These are phyloP conservation scores for Colletotrichum filicis DNA, from an alignment of 2,329 filamentous ascomycete genomes.

Conservation along the genomic window DNA sequence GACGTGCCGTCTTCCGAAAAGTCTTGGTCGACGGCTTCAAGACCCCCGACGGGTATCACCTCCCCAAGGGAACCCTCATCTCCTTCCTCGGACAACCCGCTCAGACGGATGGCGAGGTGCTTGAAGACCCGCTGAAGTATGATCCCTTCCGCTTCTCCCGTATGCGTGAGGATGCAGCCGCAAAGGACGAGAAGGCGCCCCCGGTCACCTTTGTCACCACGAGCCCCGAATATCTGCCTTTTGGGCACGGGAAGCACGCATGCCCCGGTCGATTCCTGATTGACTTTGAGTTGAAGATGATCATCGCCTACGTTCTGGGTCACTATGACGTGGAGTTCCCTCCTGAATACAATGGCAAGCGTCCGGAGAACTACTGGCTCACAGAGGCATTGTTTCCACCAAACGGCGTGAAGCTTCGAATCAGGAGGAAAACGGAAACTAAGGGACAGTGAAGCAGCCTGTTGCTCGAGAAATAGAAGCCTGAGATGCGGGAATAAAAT, in stretches of 20 bases:
- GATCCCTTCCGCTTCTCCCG: slow-evolving; percentile 55
- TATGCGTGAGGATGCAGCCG: slow-evolving; percentile 42
- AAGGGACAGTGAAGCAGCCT: neutral
- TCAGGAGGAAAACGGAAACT: slow-evolving; percentile 10
- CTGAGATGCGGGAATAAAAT: neutral
- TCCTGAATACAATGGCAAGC: slow-evolving; percentile 27
- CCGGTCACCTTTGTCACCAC: slow-evolving; percentile 45
- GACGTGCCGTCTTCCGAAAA: slow-evolving; percentile 43
- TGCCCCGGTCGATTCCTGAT: slow-evolving; percentile 45
- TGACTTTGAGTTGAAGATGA: slow-evolving; percentile 47
- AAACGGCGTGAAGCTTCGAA: slow-evolving; percentile 12
- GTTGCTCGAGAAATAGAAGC: too few relatives aligned
- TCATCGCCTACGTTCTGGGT: slow-evolving; percentile 33
- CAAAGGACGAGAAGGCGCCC: slow-evolving; percentile 35
- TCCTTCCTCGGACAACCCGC: slow-evolving; percentile 46
- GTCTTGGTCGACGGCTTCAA: slow-evolving; percentile 42
- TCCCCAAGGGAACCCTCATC: slow-evolving; percentile 46
- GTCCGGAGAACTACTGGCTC: slow-evolving; percentile 31
- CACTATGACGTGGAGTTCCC: slow-evolving; percentile 35
- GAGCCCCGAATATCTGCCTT: slow-evolving; percentile 43
- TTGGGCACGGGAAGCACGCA: slow-evolving; percentile 48
- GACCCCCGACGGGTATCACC: slow-evolving; percentile 44
- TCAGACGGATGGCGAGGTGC: slow-evolving; percentile 43
- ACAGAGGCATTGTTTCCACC: slow-evolving; percentile 30
- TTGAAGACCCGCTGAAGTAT: slow-evolving; percentile 49